Base-by-base conservation (phyloP, 2,329 filamentous ascomycete genomes). In the Plectosphaerella sp. region DNA sequence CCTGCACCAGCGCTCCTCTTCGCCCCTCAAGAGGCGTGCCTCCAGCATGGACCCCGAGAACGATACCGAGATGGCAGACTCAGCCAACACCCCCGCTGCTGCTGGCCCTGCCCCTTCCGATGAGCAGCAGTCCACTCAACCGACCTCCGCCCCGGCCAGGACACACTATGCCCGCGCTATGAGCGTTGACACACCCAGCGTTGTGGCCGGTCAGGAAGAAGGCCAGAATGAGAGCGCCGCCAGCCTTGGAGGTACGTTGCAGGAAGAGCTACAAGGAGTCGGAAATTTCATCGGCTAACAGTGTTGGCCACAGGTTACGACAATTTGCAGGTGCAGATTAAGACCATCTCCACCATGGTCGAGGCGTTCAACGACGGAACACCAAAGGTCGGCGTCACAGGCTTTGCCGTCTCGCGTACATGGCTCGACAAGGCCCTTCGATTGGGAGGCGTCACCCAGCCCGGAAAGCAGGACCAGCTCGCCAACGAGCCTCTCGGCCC, bases 391-490 rank as follows among this genome's bases (percentile, higher is more conserved):
- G 86, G 86, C n/a, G 82, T 89, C 53, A 79, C 83, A 51, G 89
- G 87, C 14, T 96, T 86, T 61, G 71, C 96, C 18, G 82, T 97
- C 5, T 95, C 92, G 2, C 81, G 79, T 48, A 77, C 78, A 54
- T 97, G 94, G 94, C 77, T 97, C 35, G 77, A 80, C 52, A 82
- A 83, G 54, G 89, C 94, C 3, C 74, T 87, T 54, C 80, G 87
- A 22, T 77, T 89, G 51, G 82, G 81, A 47, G 76, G 80, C 9
- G 79, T 83, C n/a, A 68, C 75, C 15, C 78, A 80, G 52, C 70
- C 77, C 49, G 77, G 75, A 18, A 76, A 78, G 57, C 75, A 78
- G 56, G 78, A 81, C 54, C 88, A 88, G 56, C 72, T 77, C n/a
- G 65, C 76, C 11, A 79, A 86, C 53, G 79, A 83, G 5, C 61